These are phyloP conservation scores for Rhexocercosporidium sp. DNA, from an alignment of 2,329 filamentous ascomycete species.

Conservation along the genomic window DNA sequence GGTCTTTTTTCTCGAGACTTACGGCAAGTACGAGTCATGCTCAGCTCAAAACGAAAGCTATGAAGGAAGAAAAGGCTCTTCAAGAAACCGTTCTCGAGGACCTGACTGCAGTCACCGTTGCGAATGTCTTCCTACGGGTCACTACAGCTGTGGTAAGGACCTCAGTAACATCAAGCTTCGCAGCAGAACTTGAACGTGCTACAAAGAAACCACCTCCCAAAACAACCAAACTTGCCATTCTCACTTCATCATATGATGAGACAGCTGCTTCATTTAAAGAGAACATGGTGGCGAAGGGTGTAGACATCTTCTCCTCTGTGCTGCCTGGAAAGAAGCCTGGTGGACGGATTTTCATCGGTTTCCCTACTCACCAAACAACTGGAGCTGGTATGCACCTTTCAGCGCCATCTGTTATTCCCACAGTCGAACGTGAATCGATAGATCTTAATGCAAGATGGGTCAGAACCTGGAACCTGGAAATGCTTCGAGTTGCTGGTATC, in stretches of 20 bases:
- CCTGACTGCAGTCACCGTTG: constrained; percentile 70
- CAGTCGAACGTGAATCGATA: constrained; percentile 94
- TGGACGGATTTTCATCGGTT: constrained; percentile 94
- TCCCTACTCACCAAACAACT: constrained; percentile 96
- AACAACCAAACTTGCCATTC: constrained; percentile 80
- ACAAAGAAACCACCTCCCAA: constrained; percentile 97
- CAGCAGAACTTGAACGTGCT: constrained; percentile 87
- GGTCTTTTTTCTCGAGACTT: constrained; percentile 82
- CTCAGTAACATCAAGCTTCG: constrained; percentile 72
- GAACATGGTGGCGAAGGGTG: constrained; percentile 58
- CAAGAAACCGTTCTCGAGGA: constrained; percentile 72
- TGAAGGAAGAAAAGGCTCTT: constrained; percentile 65
- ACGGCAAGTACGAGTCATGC: constrained; percentile 61
- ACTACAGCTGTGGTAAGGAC: constrained; percentile 85
- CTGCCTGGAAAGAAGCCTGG: constrained; percentile 81
- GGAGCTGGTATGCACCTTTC: constrained; percentile 93
- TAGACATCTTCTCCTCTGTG: constrained; percentile 88
- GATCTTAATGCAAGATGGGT: constrained; percentile 96
- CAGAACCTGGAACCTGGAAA: constrained; percentile 92
- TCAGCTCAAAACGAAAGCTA: constrained; percentile 57
- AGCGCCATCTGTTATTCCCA: constrained; percentile 94
- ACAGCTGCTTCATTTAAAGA: constrained; percentile 60
- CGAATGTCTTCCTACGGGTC: constrained; percentile 86
- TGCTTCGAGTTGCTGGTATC: constrained; percentile 89
- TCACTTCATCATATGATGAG: constrained; percentile 92